Conservation (phyloP, 129 eudicot species). For the Heracleum sosnowskyi region DNA sequence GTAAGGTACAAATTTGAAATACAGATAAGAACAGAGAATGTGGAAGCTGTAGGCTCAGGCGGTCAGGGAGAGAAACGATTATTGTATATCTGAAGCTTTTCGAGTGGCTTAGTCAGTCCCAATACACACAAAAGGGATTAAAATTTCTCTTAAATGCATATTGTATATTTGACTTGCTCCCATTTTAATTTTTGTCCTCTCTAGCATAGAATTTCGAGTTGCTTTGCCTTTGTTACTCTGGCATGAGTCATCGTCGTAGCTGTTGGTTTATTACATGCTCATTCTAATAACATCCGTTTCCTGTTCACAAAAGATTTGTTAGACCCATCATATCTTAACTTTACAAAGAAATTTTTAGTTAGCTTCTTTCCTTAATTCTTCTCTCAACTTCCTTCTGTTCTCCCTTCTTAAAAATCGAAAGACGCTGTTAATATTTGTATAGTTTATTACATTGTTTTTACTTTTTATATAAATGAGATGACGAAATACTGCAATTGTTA, state of each 20-base stretch:
- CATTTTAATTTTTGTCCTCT: too few species aligned
- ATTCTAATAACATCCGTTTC: neutral
- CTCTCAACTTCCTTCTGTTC: neutral
- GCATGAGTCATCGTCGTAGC: neutral
- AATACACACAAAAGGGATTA: neutral
- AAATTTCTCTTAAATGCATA: too few species aligned
- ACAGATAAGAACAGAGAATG: too few species aligned
- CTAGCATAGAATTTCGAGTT: too few species aligned
- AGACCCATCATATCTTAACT: neutral
- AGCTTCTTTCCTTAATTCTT: neutral
- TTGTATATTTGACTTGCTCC: too few species aligned
- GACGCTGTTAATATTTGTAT: neutral
- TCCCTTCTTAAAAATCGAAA: neutral
- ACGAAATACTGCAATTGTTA: neutral
- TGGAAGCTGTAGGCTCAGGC: too few species aligned
- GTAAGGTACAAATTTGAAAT: too few species aligned
- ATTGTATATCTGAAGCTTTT: neutral
- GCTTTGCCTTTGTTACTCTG: too few species aligned
- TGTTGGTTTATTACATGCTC: neutral
- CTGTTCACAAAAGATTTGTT: neutral
- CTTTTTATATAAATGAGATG: neutral
- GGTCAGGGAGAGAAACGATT: neutral
- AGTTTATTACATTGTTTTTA: neutral
- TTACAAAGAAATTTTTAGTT: neutral
- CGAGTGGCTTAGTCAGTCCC: neutral